Evolutionary conservation across 441 rosid species (phyloP), one percentile per base, ranked within the genome.

Genomic region (Codiaeum variegatum): DNA sequence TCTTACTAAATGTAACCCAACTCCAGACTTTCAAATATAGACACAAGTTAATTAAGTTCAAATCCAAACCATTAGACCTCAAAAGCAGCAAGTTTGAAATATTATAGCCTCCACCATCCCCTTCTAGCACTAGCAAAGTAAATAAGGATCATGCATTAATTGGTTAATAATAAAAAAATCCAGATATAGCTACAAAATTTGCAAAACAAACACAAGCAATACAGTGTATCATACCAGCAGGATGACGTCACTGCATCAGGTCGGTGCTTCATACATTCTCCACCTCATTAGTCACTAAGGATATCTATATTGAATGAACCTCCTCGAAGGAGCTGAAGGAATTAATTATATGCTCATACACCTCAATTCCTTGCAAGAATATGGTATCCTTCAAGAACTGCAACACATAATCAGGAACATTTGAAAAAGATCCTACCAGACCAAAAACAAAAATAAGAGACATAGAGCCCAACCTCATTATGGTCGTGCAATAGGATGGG

Each of bases 401-500:
- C 78, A 77, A 52, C 21, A 70, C 15, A 67, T 24, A 12, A 64
- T 29, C 1, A 67, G 42, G 16, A 34, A 67, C 34, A 71, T 28
- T 54, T 9, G 62, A 60, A 28, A 80, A 54, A 34, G 24, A 21
- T 23, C 52, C 34, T 40, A 62, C 31, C 0, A 1, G 56, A 54
- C 5, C 42, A 26, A 6, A 40, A 23, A 21, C 36, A 29, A 42
- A 4, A 34, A 18, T 1, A 66, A 46, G 26, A 19, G 10, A 18
- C 34, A 9, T 23, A 26, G 28, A 66, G 51, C 24, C 64, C 12
- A 77, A 93, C 98, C 97, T 94, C 97, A 51, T 94, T 85, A 74
- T 92, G 98, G 24, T 92, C 98, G 73, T 92, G 97, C 83, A 88
- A 76, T 73, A 92, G 70, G 68, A 94, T 86, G 32, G 98, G 94